A percentile compares a stretch with the other conserved stretches of the same genome.
These are phyloP conservation scores for Clavispora vitiphila DNA, from an alignment of 805 yeast species.

Conservation along the genomic window DNA sequence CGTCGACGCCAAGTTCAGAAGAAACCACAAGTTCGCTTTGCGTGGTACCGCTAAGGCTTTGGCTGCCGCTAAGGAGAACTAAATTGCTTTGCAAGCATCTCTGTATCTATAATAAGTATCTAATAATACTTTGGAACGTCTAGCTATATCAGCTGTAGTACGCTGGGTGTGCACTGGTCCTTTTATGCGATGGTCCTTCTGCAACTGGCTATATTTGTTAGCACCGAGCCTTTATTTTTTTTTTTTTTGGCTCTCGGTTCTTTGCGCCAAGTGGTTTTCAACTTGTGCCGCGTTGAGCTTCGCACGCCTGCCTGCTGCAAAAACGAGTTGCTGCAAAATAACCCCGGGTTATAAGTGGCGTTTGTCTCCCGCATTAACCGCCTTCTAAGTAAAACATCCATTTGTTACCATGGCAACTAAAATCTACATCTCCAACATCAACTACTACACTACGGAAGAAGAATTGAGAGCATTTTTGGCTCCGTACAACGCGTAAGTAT, in stretches of 20 bases:
- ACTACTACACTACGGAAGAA: constrained; percentile 47
- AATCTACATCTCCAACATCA: constrained; percentile 52
- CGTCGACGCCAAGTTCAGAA: constrained; percentile 98
- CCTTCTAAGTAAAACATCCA: background rate
- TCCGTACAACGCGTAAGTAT: constrained; percentile 43
- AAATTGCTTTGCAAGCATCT: constrained; percentile 3
- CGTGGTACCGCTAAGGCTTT: constrained; percentile 95
- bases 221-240: background rate
- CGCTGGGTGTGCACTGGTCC: no score
- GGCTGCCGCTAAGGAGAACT: constrained; percentile 40
- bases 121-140: constrained; percentile 9
- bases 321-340: background rate
- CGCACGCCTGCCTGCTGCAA: background rate
- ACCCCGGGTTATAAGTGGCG: background rate
- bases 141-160: background rate
- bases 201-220: background rate
- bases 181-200: no score
- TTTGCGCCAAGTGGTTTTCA: no score
- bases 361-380: background rate
- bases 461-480: constrained; percentile 44
- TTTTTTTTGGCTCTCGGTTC: background rate
- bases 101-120: constrained; percentile 11
- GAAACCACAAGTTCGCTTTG: constrained; percentile 99
- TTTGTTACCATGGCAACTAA: constrained; percentile 5
- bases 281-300: no score